These are phyloP conservation scores for Cardamine resedifolia DNA, from an alignment of 345 rosid genomes.

Conservation along the genomic window DNA sequence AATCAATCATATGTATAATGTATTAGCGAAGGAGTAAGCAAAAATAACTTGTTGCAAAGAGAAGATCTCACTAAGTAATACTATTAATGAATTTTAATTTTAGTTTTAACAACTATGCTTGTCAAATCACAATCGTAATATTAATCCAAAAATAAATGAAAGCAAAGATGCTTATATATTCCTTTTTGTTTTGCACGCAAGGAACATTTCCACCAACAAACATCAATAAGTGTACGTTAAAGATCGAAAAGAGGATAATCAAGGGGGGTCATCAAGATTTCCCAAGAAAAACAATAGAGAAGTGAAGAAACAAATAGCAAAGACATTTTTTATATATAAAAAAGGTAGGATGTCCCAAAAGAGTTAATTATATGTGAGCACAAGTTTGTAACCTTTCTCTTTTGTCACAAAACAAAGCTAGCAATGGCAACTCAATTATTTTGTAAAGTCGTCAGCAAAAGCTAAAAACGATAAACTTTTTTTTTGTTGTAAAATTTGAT, in stretches of 20 bases:
- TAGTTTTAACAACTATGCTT: neutral
- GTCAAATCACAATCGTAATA: neutral
- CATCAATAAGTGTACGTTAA: constrained; percentile 21
- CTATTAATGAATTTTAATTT: neutral
- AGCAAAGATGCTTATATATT: neutral
- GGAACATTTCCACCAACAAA: constrained; percentile 25
- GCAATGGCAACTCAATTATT: constrained; percentile 22
- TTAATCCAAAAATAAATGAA: neutral
- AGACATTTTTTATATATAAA: neutral
- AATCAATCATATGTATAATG: neutral
- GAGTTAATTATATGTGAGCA: constrained; percentile 12
- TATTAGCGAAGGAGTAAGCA: neutral
- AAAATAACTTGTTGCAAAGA: neutral
- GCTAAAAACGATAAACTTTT: neutral
- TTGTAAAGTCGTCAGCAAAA: constrained; percentile 13
- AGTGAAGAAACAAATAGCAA: neutral
- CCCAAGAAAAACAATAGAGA: neutral
- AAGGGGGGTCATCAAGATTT: constrained; percentile 20
- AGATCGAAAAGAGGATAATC: constrained; percentile 8
- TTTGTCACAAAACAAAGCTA: constrained; percentile 9
- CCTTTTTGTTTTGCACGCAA: constrained; percentile 15
- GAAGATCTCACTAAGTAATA: neutral
- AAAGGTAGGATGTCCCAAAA: constrained; percentile 13
- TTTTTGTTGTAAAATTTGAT: neutral
- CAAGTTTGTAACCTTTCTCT: constrained; percentile 23